Base-by-base conservation (phyloP, 805 yeast genomes). In the Ogataea polymorpha region DNA sequence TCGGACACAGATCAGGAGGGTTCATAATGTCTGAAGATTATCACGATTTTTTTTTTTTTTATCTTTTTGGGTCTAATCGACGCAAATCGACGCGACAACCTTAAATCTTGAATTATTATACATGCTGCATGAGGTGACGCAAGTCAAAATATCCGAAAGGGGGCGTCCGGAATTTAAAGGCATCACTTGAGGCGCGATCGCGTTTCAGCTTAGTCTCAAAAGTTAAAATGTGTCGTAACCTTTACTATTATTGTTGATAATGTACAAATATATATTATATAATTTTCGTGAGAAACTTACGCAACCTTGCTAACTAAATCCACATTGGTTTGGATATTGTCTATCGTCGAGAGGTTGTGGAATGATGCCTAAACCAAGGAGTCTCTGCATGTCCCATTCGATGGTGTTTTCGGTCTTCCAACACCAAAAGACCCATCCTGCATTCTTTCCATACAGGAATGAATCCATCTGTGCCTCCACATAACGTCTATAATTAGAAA, bases 371-470 rank as follows among this genome's bases (percentile, higher is more conserved):
- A 74, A 62, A 14, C 62, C 69, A 15, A 75, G 63, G 53, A 90
- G 74, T 49, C 69, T 67, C 54, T 72, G 70, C 68, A 86, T 74
- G 65, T 86, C 96, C 97, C 97, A 90, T 62, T 90, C 96, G 40
- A 82, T 61, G 15, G 86, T 70, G 51, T 65, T 65, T 66, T 90
- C 96, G 20, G 96, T 85, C 72, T 89, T 90, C 83, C 87, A 89
- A 62, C 83, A 78, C 97, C 97, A 90, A 71, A 86, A 83, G 43
- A 87, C 76, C 96, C 96, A 90, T 23, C 98, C 98, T 25, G 71
- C 75, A 44, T 79, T 73, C 53, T 74, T 74, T 41, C 63, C 67
- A 35, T 59, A 45, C 23, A 46, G 39, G 57, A 72, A 82, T 2
- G 96, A 87, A 59, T 90, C 96, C 57, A 90, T 68, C 71, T 90